Evolutionary conservation across 2,329 filamentous ascomycete genomes (phyloP), one percentile per base, ranked within the genome.

Genomic region (Coniochaeta sp.): DNA sequence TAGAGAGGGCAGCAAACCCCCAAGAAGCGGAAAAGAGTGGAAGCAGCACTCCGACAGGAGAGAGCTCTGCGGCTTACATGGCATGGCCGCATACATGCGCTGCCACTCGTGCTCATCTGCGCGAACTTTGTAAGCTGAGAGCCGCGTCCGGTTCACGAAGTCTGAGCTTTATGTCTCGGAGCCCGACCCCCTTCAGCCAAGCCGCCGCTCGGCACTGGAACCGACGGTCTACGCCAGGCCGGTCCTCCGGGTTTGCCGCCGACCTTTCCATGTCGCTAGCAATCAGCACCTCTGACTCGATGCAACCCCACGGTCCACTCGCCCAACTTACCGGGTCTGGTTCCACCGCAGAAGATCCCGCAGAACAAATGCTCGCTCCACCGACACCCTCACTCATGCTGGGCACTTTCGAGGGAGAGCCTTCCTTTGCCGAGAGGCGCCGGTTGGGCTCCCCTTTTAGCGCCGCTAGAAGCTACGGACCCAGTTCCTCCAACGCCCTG

Each of bases 51-150:
- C 81, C 81, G 6, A 83, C 76, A 9, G 74, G 65, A 0, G 73
- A 77, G 50, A 59, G 63, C 22, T 57, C 69, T 3, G 71, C 71
- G 45, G 70, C 75, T 2, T 85, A 75, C 53, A 74, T 81, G 32
- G 71, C 78, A 57, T 86, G 83, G 83, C 81, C 82, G 24, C 82
- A 86, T 62, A 83, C 80, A 3, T 78, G 76, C 58, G 78, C 78
- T 46, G 79, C 82, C 9, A 86, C 83, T 14, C 75, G 83, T 30
- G 76, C 75, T 46, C 80, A 85, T 53, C 70, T 87, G 2, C 72
- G 83, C 49, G 80, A 85, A 52, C 70, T 87, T 14, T 87, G 83
- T 66, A 81, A 77, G 63, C 67, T 73, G 42, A 79, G 77, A 61
- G 73, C 76, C 50, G 68, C 69, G 30, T 65, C 66, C 42, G 45